Percentiles rank a stretch among this genome's conserved stretches.
phyloP scores from a whole-genome alignment of 169 alveolate genomes.

The Plasmodium berghei region DNA sequence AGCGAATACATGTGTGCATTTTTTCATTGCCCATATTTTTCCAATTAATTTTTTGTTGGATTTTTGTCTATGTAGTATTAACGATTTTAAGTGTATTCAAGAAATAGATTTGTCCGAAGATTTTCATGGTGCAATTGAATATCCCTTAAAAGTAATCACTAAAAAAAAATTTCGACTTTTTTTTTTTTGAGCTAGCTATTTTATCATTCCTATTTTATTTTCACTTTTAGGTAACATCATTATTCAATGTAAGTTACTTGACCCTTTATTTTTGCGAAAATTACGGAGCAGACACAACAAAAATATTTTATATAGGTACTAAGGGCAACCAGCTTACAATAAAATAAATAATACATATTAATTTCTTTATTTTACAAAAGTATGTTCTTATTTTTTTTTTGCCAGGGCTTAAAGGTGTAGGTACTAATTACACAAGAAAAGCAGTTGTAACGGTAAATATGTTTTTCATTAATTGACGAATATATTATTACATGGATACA shows the following conservation, averaged over 20 bases:
- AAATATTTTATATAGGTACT: constrained; percentile 80
- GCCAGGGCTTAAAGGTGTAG: constrained; percentile 81
- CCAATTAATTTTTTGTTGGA: neutral
- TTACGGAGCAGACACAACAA: constrained; percentile 80
- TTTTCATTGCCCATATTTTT: neutral
- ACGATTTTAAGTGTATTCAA: constrained; percentile 81
- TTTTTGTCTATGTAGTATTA: constrained; percentile 58
- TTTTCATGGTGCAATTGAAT: constrained; percentile 86
- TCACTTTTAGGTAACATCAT: constrained; percentile 78
- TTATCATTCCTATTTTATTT: constrained; percentile 3
- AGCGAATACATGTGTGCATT: neutral
- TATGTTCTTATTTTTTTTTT: constrained; percentile 3
- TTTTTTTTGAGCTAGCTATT: constrained; percentile 3
- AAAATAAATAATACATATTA: constrained; percentile 2
- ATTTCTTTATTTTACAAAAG: constrained; percentile 1
- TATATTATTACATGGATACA: neutral
- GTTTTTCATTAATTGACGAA: neutral
- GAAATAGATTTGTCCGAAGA: constrained; percentile 83
- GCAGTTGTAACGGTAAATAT: constrained; percentile 82
- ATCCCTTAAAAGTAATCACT: constrained; percentile 80
- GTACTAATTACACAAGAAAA: constrained; percentile 80
- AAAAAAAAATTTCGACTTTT: neutral
- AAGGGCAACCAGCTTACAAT: neutral
- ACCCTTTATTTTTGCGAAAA: constrained; percentile 81
- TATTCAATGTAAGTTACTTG: constrained; percentile 81